Percentiles rank a stretch among this genome's conserved stretches.
These are phyloP conservation scores for Plasmopara muralis DNA, from an alignment of 352 stramenopile species.

Conservation along the genomic window DNA sequence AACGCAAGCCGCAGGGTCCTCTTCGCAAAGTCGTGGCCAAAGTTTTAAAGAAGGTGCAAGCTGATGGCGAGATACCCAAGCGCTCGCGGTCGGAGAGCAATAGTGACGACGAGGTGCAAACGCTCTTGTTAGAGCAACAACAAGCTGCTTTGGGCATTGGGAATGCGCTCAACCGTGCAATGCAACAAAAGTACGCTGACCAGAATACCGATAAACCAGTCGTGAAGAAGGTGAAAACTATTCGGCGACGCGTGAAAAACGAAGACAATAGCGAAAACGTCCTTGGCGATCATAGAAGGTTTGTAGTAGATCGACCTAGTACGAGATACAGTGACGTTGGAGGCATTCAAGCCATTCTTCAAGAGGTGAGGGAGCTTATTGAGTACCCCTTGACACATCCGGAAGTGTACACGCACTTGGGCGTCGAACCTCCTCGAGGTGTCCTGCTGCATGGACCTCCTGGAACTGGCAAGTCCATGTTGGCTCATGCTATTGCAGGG, in stretches of 20 bases:
- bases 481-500: conserved; percentile 90
- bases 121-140: conserved; percentile 40
- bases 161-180: conserved; percentile 76
- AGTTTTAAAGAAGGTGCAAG: conserved; percentile 57
- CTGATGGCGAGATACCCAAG: conserved; percentile 31
- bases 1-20: conserved; percentile 67
- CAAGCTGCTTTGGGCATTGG: conserved; percentile 19
- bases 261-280: conserved; percentile 2
- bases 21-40: conserved; percentile 66
- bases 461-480: conserved; percentile 92
- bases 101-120: conserved; percentile 63
- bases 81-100: conserved; percentile 47
- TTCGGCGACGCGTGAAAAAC: conserved; percentile 32
- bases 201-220: conserved; percentile 27
- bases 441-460: conserved; percentile 90
- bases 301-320: conserved; percentile 68
- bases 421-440: conserved; percentile 87
- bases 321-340: conserved; percentile 86
- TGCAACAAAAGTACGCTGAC: conserved; percentile 64
- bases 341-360: conserved; percentile 81
- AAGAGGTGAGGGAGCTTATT: conserved; percentile 91
- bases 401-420: conserved; percentile 90
- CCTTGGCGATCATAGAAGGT: conserved; percentile 29
- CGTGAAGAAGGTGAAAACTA: conserved; percentile 66
- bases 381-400: conserved; percentile 92